Base-by-base conservation (phyloP, 192 early-diverging fungal genomes). In the Jimgerdemannia flammicorona region DNA sequence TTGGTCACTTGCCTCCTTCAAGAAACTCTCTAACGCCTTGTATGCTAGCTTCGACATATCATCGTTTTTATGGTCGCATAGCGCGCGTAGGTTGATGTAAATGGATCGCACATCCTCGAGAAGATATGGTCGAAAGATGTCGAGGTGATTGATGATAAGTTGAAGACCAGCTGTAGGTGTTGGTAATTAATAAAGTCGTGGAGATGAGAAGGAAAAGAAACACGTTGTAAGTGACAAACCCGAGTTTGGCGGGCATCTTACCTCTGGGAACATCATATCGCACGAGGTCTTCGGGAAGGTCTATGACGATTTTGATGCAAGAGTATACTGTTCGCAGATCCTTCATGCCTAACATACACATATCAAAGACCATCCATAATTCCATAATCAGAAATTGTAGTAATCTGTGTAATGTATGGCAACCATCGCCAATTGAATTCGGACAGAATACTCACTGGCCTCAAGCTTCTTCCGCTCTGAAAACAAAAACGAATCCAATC, bases 251-350 rank as follows among this genome's bases (percentile, higher is more conserved):
- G 49, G 49, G 6, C 49, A 14, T 6, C 66, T 39, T 75, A 80
- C 77, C 84, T 40, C 78, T 72, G 4, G 85, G 85, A 14, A 78
- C 71, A 3, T 75, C 76, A 72, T 77, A 86, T 40, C 80, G 70
- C 19, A 70, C 72, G 3, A 86, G 69, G 59, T 84, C 83, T 6
- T 83, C 79, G 17, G 85, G 85, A 2, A 86, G 74, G 66, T 82
- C 72, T 17, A 84, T 70, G 18, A 84, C 43, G 3, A 66, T 75
- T 64, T 80, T 80, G 29, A 84, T 54, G 14, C 79, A 49, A 39
- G 68, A 40, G 29, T 82, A 76, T 3, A 83, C 67, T 2, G 66
- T 72, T 18, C 77, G 72, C 3, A 76, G 71, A 66, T 82, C 84
- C 17, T 67, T 73, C 3, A 59, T 18, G 41, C 10, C 72, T 75